Conservation (phyloP, 1,139 yeast genomes). For the Groenewaldozyma sp. region DNA sequence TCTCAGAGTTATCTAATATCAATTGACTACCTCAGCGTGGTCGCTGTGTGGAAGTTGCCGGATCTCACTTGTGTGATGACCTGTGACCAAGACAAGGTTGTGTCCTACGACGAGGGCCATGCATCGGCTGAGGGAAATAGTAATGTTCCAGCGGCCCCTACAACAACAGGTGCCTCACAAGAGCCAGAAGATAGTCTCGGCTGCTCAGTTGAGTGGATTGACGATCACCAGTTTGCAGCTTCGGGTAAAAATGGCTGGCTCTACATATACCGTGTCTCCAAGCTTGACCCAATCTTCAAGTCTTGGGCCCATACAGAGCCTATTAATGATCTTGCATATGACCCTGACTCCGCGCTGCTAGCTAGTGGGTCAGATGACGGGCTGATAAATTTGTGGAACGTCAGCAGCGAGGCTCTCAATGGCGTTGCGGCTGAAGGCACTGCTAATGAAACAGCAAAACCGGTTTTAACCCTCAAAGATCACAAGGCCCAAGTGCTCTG, state of each 20-base stretch:
- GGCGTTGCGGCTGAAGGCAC: constrained; percentile 6
- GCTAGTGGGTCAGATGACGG: constrained; percentile 75
- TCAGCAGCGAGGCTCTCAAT: constrained; percentile 20
- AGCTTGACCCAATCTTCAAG: constrained; percentile 45
- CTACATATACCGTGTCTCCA: constrained; percentile 49
- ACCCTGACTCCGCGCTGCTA: constrained; percentile 42
- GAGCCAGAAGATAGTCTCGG: constrained; percentile 33
- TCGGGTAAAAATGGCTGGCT: constrained; percentile 52
- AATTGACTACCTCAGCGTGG: constrained; percentile 34
- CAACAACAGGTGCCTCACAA: background rate
- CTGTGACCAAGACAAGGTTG: constrained; percentile 1
- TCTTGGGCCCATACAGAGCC: constrained; percentile 62
- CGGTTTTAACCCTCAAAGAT: constrained; percentile 23
- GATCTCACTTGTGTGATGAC: background rate
- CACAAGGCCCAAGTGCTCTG: constrained; percentile 26
- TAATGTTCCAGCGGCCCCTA: no score
- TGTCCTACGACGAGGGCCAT: background rate
- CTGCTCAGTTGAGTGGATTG: constrained; percentile 64
- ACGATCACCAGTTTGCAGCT: constrained; percentile 57
- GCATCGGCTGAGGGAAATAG: background rate
- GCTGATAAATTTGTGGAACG: constrained; percentile 58
- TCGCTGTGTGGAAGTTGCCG: constrained; percentile 40
- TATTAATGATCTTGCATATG: constrained; percentile 50
- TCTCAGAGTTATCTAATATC: constrained; percentile 35
- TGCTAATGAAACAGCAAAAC: no score